These are phyloP conservation scores for Candida nanaspora DNA, from an alignment of 805 yeast genomes.

Conservation along the genomic window DNA sequence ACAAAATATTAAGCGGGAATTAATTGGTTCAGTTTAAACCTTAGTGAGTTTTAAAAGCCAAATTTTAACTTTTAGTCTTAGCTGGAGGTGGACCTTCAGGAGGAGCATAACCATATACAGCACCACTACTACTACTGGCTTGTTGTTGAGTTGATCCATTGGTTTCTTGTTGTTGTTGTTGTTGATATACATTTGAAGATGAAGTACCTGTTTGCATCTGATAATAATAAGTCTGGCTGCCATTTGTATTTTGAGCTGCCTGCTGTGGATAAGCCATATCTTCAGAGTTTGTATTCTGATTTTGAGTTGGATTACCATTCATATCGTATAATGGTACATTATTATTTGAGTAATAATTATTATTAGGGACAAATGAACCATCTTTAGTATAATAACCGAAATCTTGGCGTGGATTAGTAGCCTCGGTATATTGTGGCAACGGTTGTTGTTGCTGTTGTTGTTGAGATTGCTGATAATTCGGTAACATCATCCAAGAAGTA, in stretches of 20 bases:
- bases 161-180: conserved; percentile 3
- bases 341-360: too few relatives aligned
- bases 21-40: too few relatives aligned
- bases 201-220: too few relatives aligned
- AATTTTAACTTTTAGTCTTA: neutral
- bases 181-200: neutral
- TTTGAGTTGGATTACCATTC: too few relatives aligned
- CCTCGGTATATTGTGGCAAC: conserved; percentile 66
- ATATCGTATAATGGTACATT: too few relatives aligned
- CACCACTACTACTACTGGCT: too few relatives aligned
- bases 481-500: conserved; percentile 85
- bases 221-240: too few relatives aligned
- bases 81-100: conserved; percentile 4
- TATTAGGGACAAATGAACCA: conserved; percentile 39
- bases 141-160: conserved; percentile 1
- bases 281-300: too few relatives aligned
- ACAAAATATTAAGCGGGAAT: too few relatives aligned
- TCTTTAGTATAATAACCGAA: conserved; percentile 57
- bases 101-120: conserved; percentile 6
- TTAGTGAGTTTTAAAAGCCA: too few relatives aligned
- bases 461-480: conserved; percentile 64
- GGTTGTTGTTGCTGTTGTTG: conserved; percentile 28
- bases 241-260: too few relatives aligned
- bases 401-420: conserved; percentile 61
- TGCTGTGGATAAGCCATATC: too few relatives aligned